A percentile compares a stretch with the other conserved stretches of the same genome.
Evolutionary conservation across 2,329 filamentous ascomycete genomes (phyloP).

Genomic region (Periglandula ipomoeae): DNA sequence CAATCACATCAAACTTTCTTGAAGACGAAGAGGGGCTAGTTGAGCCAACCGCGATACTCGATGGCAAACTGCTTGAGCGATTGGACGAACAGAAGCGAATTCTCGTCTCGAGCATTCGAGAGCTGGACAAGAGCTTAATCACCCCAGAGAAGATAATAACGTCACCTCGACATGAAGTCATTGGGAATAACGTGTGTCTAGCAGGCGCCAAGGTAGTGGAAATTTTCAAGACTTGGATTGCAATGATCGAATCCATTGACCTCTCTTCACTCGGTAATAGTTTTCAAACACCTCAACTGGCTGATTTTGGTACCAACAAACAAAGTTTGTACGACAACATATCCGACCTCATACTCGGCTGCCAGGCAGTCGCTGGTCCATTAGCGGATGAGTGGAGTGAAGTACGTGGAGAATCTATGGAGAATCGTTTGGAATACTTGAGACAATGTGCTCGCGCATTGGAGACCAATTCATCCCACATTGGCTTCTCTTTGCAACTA

Average conservation of each 20-base stretch:
- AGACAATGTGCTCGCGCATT: conserved; percentile 68
- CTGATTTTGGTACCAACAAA: conserved; percentile 84
- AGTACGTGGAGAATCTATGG: conserved; percentile 78
- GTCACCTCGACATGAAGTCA: conserved; percentile 63
- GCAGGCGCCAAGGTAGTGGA: conserved; percentile 76
- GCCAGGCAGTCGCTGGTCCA: conserved; percentile 85
- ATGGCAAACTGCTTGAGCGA: conserved; percentile 68
- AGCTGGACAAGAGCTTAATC: conserved; percentile 75
- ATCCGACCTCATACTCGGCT: conserved; percentile 77
- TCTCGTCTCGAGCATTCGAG: conserved; percentile 76
- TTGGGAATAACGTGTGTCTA: conserved; percentile 74
- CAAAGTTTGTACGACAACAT: conserved; percentile 91
- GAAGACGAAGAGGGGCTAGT: conserved; percentile 67
- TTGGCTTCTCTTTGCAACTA: conserved; percentile 79
- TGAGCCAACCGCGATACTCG: conserved; percentile 67
- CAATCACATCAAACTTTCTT: conserved; percentile 72
- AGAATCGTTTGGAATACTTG: conserved; percentile 76
- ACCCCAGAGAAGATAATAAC: conserved; percentile 76
- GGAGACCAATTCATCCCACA: conserved; percentile 77
- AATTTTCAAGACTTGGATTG: conserved; percentile 81
- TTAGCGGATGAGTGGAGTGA: conserved; percentile 94
- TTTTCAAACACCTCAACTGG: conserved; percentile 75
- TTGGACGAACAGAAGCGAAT: conserved; percentile 80
- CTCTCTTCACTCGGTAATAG: conserved; percentile 68
- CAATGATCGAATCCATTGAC: conserved; percentile 85